phyloP scores from a whole-genome alignment of 164 flowering plant species.

The Amborella trichopoda region DNA sequence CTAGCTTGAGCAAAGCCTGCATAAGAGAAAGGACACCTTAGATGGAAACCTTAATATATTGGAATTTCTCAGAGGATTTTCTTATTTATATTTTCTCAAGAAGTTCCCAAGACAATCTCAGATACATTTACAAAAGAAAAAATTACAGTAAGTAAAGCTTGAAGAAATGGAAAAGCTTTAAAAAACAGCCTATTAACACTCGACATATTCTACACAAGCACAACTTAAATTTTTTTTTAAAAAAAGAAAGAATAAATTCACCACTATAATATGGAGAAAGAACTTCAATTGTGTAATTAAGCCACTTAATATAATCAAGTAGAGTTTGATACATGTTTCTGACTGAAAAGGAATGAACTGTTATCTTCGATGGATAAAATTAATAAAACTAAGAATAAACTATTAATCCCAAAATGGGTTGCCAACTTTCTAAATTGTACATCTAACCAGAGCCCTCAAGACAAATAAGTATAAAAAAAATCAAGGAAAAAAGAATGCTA shows the following conservation, averaged over 20 bases:
- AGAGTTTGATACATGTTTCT: no score
- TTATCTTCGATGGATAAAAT: not conserved
- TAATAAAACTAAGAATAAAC: not conserved
- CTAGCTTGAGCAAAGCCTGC: conserved; percentile 85
- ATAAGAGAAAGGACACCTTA: not conserved
- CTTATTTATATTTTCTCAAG: no score
- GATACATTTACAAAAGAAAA: not conserved
- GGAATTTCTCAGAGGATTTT: no score
- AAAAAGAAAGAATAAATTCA: no score
- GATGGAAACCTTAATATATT: no score
- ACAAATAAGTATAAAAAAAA: not conserved
- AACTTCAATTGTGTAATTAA: no score
- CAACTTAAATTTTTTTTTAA: no score
- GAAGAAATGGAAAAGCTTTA: not conserved
- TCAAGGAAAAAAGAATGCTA: not conserved
- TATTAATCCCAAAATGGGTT: not conserved
- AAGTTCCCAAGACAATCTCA: not conserved
- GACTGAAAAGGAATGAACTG: not conserved
- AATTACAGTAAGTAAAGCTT: not conserved
- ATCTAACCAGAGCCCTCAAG: no score
- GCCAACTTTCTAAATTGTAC: not conserved
- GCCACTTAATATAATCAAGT: no score
- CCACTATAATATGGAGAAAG: no score
- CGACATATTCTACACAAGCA: not conserved
- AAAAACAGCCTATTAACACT: not conserved